phyloP scores from a whole-genome alignment of 177 flowering plant species.

The Telopea speciosissima region DNA sequence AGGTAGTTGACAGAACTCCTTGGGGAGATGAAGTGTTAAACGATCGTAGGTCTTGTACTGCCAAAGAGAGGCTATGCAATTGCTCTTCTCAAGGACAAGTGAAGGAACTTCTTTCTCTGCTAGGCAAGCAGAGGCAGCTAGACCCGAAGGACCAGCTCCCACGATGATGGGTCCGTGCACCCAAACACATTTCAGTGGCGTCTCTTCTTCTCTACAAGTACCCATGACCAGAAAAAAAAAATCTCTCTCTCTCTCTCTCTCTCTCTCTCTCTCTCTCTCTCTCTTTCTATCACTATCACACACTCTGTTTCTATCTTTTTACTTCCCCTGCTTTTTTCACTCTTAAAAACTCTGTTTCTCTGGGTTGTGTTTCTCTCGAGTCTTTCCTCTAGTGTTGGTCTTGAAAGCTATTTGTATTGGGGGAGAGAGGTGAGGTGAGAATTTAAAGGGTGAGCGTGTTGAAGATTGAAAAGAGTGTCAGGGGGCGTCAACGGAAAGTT shows the following conservation, averaged over 20 bases:
- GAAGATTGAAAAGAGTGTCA: slow-evolving; percentile 2
- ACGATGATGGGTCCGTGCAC: slow-evolving; percentile 70
- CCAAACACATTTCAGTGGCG: slow-evolving; percentile 17
- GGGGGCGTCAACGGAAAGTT: slow-evolving; percentile 9
- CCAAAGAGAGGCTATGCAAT: slow-evolving; percentile 90
- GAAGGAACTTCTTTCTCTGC: slow-evolving; percentile 50
- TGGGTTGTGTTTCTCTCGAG: no score
- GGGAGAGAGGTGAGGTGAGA: neutral
- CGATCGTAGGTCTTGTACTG: slow-evolving; percentile 67
- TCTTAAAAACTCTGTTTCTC: neutral
- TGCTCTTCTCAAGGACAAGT: slow-evolving; percentile 58
- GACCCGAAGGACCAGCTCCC: slow-evolving; percentile 94
- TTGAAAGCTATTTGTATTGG: neutral
- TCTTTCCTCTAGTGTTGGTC: no score
- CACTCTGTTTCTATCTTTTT: neutral
- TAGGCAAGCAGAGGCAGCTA: slow-evolving; percentile 79
- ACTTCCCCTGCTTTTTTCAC: slow-evolving; percentile 12
- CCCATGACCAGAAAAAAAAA: slow-evolving; percentile 23
- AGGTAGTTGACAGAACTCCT: slow-evolving; percentile 77
- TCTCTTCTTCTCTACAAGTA: slow-evolving; percentile 26
- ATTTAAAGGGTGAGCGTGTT: neutral
- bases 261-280: neutral
- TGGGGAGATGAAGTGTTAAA: slow-evolving; percentile 84
- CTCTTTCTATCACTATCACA: neutral
- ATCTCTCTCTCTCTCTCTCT: neutral